phyloP scores from a whole-genome alignment of 192 early-diverging fungal species.

The Cladochytrium replicatum region DNA sequence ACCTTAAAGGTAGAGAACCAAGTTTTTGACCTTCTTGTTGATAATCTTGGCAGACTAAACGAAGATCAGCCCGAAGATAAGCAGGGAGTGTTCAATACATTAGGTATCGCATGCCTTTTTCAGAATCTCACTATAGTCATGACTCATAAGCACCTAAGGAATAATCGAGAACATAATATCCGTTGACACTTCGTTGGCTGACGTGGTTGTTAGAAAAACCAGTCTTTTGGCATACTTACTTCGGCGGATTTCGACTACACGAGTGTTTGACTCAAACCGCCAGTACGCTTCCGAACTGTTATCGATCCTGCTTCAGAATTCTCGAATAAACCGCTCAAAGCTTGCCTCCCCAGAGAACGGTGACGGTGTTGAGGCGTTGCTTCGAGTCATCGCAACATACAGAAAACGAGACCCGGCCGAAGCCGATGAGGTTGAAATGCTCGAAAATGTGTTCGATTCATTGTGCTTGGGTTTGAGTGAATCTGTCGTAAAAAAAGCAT shows the following conservation, averaged over 20 bases:
- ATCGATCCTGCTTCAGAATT: conserved; percentile 72
- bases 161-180: conserved; percentile 81
- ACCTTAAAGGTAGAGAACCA: conserved; percentile 46
- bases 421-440: conserved; percentile 76
- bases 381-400: conserved; percentile 57
- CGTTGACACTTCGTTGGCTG: conserved; percentile 58
- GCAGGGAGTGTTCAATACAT: conserved; percentile 73
- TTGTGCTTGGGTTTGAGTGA: conserved; percentile 62
- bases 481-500: conserved; percentile 55
- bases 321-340: conserved; percentile 17
- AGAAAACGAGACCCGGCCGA: conserved; percentile 64
- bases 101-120: conserved; percentile 30
- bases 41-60: conserved; percentile 69
- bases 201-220: conserved; percentile 51
- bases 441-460: conserved; percentile 86
- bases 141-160: conserved; percentile 15
- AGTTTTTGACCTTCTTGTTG: conserved; percentile 63
- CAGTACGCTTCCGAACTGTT: conserved; percentile 81
- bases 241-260: conserved; percentile 47
- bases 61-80: conserved; percentile 69
- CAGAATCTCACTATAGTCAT: conserved; percentile 4
- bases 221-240: conserved; percentile 67
- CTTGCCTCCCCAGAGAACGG: conserved; percentile 27
- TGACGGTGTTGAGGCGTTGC: conserved; percentile 60
- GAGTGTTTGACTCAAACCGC: conserved; percentile 67